Evolutionary conservation across 371 early-diverging fungal species (phyloP), one percentile per base, ranked within the genome.

Genomic region (Saksenaea vasiformis): DNA sequence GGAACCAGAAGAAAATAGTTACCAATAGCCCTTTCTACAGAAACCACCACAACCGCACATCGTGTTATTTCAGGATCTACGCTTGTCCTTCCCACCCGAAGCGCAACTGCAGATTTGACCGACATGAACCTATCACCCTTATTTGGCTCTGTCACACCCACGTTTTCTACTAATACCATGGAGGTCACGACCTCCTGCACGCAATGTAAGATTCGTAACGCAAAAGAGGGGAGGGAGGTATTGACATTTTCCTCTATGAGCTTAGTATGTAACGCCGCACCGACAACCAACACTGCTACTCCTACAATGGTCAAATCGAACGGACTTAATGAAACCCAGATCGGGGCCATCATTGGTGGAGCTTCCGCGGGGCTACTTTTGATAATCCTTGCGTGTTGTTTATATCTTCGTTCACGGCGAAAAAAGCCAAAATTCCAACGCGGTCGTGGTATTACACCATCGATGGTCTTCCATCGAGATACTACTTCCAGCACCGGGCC

Each of bases 71-170:
- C 51, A 8, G 58, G 64, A 56, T 63, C 64, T 31, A 57, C 58
- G 4, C 36, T 43, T 57, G 35, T 63, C 24, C 57, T 63, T 36
- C 64, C 64, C 3, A 56, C 47, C 9, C 35, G 35, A 37, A 63
- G 54, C 37, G 58, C 53, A 17, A 64, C 65, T 17, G 65, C 58
- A 37, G 58, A 38, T 27, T 44, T 66, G 27, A 61, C 55, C 15
- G 61, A 66, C 51, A 53, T 66, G 24, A 66, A 66, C 35, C 34
- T 66, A 5, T 66, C 66, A 13, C 47, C 56, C 39, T 43, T 66
- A 11, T 61, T 61, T 61, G 66, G 63, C 11, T 39, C 34, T 43
- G 51, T 44, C 56, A 57, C 34, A 41, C 64, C 39, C 26, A 38
- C 61, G 24, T 38, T 53, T 14, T 57, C 61, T 17, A 31, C 60